Conservation (phyloP, 345 rosid species). For the Aquilaria malaccensis region DNA sequence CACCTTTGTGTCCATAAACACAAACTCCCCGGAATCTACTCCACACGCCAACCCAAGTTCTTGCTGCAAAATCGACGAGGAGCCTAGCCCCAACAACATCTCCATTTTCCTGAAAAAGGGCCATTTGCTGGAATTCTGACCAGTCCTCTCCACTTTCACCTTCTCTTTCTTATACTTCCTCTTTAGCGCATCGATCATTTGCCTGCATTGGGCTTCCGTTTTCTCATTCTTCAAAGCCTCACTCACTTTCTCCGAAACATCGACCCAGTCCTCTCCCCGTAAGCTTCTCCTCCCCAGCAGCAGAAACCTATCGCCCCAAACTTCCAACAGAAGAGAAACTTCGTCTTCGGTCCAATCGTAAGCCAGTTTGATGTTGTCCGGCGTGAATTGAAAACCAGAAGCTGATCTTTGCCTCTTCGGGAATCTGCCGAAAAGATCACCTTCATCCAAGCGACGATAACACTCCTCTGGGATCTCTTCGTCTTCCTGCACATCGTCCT, state of each 20-base stretch:
- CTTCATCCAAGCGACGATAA: constrained; percentile 19
- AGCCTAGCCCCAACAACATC: constrained; percentile 40
- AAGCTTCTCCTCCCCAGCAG: constrained; percentile 85
- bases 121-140: constrained; percentile 58
- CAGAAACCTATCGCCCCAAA: constrained; percentile 90
- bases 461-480: constrained; percentile 33
- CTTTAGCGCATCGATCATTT: constrained; percentile 78
- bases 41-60: constrained; percentile 84
- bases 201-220: constrained; percentile 77
- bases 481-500: constrained; percentile 30
- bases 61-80: constrained; percentile 42
- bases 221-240: constrained; percentile 63
- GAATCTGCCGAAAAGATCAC: constrained; percentile 40
- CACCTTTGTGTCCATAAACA: constrained; percentile 57
- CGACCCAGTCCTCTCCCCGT: constrained; percentile 88
- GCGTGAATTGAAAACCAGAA: constrained; percentile 36
- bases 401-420: constrained; percentile 58
- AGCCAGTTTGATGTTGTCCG: constrained; percentile 25
- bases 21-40: constrained; percentile 82
- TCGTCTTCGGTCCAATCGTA: constrained; percentile 89
- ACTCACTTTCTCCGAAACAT: constrained; percentile 89
- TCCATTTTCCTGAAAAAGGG: constrained; percentile 78
- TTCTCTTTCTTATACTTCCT: constrained; percentile 94
- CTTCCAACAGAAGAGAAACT: constrained; percentile 63
- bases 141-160: constrained; percentile 35